Percentiles rank a stretch among this genome's conserved stretches.
Evolutionary conservation across 148 eudicot species (phyloP).

Genomic region (Diospyros lotus): DNA sequence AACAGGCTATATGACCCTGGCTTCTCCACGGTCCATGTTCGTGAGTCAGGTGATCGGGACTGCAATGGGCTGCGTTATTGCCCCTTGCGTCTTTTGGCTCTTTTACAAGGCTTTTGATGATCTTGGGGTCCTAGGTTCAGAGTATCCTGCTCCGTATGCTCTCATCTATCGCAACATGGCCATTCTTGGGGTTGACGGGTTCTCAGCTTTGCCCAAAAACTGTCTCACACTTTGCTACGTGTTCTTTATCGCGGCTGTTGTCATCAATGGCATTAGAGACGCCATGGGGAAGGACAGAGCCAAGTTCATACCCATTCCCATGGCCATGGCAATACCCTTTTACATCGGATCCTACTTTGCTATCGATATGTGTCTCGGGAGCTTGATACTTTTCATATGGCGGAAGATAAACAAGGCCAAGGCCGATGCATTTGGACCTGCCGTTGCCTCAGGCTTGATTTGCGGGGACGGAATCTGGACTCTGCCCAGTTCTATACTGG

Average conservation of each 20-base stretch:
- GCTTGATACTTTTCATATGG: conserved; percentile 52
- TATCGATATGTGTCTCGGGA: conserved; percentile 65
- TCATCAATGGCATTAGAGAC: conserved; percentile 33
- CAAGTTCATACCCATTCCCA: conserved; percentile 42
- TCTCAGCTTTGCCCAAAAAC: conserved; percentile 37
- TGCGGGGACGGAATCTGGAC: conserved; percentile 74
- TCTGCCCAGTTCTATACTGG: conserved; percentile 45
- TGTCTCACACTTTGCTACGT: conserved; percentile 37
- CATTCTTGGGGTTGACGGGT: conserved; percentile 45
- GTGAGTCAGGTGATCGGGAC: conserved; percentile 56
- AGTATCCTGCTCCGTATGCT: conserved; percentile 44
- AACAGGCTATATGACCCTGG: conserved; percentile 54
- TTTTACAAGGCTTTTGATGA: conserved; percentile 42
- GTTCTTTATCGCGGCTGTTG: conserved; percentile 35
- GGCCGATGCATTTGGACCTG: conserved; percentile 45
- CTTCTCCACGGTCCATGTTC: conserved; percentile 61
- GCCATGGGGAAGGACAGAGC: conserved; percentile 19
- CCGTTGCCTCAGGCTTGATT: conserved; percentile 58
- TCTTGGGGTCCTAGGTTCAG: conserved; percentile 25
- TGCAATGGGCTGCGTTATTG: conserved; percentile 46
- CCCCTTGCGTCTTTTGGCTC: conserved; percentile 60
- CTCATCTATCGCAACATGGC: conserved; percentile 39
- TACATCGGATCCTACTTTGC: conserved; percentile 54
- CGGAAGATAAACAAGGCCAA: conserved; percentile 23
- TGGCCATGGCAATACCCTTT: conserved; percentile 71